Percentiles rank a stretch among this genome's conserved stretches.
Evolutionary conservation across 345 rosid species (phyloP).

Genomic region (Aquilaria malaccensis): DNA sequence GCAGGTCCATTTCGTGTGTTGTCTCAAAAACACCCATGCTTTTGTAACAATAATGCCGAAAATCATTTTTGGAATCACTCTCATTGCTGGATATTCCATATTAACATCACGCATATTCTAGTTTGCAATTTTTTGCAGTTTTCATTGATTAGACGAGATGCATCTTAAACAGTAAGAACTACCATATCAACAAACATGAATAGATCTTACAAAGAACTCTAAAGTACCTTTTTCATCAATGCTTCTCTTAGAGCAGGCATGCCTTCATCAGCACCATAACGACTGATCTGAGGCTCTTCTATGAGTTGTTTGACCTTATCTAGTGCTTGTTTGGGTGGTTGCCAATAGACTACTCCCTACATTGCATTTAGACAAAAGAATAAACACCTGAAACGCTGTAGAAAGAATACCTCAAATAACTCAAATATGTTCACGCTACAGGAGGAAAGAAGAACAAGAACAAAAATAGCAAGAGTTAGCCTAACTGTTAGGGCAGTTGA

Average conservation of each 20-base stretch:
- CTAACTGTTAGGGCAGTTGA: too few relatives aligned
- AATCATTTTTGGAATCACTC: too few relatives aligned
- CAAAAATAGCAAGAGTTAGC: too few relatives aligned
- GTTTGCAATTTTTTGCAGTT: too few relatives aligned
- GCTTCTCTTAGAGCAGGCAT: conserved; percentile 70
- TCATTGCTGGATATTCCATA: too few relatives aligned
- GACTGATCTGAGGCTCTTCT: conserved; percentile 65
- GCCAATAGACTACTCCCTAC: conserved; percentile 94
- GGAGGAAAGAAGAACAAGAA: too few relatives aligned
- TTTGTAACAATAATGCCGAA: too few relatives aligned
- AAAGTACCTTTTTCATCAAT: conserved; percentile 53
- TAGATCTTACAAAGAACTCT: background rate
- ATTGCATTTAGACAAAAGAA: conserved; percentile 12
- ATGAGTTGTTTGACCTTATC: conserved; percentile 75
- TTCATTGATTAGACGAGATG: too few relatives aligned
- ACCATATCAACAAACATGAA: conserved; percentile 2
- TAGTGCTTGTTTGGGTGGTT: conserved; percentile 76
- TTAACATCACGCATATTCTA: too few relatives aligned
- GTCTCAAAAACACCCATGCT: too few relatives aligned
- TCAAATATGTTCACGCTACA: background rate
- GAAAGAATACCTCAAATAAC: background rate
- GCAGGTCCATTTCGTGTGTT: too few relatives aligned
- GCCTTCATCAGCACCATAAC: conserved; percentile 94
- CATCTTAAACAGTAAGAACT: background rate
- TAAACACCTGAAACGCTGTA: background rate